Evolutionary conservation across 208 protist species (phyloP).

Genomic region (Leishmania tropica): DNA sequence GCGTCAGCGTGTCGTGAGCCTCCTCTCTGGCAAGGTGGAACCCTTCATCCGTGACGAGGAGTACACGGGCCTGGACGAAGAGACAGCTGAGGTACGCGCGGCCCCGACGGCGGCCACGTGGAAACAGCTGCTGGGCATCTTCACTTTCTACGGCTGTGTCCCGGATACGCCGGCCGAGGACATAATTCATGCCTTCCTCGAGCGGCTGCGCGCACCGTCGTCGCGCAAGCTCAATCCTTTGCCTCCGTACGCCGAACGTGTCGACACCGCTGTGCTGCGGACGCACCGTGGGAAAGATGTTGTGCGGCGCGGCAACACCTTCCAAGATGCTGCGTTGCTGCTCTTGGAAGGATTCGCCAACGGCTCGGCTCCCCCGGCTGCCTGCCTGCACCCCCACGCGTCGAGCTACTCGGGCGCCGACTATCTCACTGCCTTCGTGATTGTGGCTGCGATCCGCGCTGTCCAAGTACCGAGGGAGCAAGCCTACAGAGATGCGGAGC

Average conservation of each 20-base stretch:
- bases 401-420: slow-evolving; percentile 85
- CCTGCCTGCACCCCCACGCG: slow-evolving; percentile 81
- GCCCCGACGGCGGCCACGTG: slow-evolving; percentile 74
- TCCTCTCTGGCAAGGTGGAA: slow-evolving; percentile 85
- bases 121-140: slow-evolving; percentile 91
- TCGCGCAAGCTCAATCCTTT: slow-evolving; percentile 60
- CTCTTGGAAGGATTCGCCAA: slow-evolving; percentile 75
- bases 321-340: slow-evolving; percentile 76
- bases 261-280: slow-evolving; percentile 35
- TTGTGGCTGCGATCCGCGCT: slow-evolving; percentile 57
- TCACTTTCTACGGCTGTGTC: slow-evolving; percentile 86
- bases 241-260: slow-evolving; percentile 76
- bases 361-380: slow-evolving; percentile 47
- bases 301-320: slow-evolving; percentile 62
- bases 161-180: slow-evolving; percentile 81
- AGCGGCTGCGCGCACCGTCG: slow-evolving; percentile 55
- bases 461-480: slow-evolving; percentile 46
- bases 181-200: slow-evolving; percentile 67
- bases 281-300: slow-evolving; percentile 60
- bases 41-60: slow-evolving; percentile 72
- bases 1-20: slow-evolving; percentile 72
- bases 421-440: slow-evolving; percentile 81
- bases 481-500: slow-evolving; percentile 72
- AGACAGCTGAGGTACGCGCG: slow-evolving; percentile 20
- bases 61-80: slow-evolving; percentile 39